Evolutionary conservation across 441 rosid genomes (phyloP), one percentile per base, ranked within the genome.

Genomic region (Erodium texanum): DNA sequence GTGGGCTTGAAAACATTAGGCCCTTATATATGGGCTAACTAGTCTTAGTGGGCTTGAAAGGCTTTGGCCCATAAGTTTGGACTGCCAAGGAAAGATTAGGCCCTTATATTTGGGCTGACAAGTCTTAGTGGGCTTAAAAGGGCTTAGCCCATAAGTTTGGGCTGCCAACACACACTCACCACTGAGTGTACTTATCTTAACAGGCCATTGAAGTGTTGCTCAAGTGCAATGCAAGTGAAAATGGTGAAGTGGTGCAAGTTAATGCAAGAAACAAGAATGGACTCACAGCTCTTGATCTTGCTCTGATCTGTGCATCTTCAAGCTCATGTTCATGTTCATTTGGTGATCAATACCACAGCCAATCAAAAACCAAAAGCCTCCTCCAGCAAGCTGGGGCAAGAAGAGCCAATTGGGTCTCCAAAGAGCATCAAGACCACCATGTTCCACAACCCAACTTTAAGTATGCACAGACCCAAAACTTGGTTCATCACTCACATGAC

Each of bases 281-380:
- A 9, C 69, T 66, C 9, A 66, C 69, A 66, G 32, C 69, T 18
- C 24, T 66, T 5, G 69, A 66, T 15, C 10, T 66, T 23, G 63
- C 29, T 12, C 3, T 10, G 7, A 20, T 59, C 0, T 59, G 29
- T 20, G 11, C 63, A 20, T 50, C 48, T 41, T 41, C 48, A 0
- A 41, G 48, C 48, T 9, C 48, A 9, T 34, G 52, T 50, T n/a
- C 58, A 10, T 45, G 52, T n/a, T 50, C 58, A n/a, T n/a, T 16
- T 3, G 27, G 29, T 23, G 63, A 59, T 20, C 24, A 19, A 19
- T 2, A 20, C 63, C 63, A 20, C 4, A 23, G 63, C 27, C 15
- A 59, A 7, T 27, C 63, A 14, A 4, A 20, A 20, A 59, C 29
- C 2, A 14, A 59, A n/a, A 59, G 63, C 24, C 63, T 59, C 29